A percentile compares a stretch with the other conserved stretches of the same genome.
phyloP scores from a whole-genome alignment of 805 yeast species.

The Kluyveromyces starmeri region DNA sequence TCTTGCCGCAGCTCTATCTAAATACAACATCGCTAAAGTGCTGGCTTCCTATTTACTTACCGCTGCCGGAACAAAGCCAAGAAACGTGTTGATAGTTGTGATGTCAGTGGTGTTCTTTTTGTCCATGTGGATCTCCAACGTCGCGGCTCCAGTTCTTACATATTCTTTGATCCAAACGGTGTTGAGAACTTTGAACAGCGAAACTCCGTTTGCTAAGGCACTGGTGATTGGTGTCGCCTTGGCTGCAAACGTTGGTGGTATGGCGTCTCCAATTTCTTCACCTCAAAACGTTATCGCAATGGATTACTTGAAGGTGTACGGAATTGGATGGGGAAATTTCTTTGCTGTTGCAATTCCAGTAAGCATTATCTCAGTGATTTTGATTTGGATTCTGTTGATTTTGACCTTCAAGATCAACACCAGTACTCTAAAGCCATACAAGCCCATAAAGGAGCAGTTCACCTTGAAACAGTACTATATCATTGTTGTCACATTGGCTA shows the following conservation, averaged over 20 bases:
- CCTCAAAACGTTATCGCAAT: conserved; percentile 93
- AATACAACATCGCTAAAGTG: conserved; percentile 82
- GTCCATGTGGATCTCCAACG: conserved; percentile 94
- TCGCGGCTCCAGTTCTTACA: conserved; percentile 91
- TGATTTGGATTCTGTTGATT: conserved; percentile 62
- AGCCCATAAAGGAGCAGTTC: conserved; percentile 54
- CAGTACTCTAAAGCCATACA: conserved; percentile 38
- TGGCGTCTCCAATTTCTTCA: conserved; percentile 93
- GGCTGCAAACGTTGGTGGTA: conserved; percentile 89
- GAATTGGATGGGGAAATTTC: conserved; percentile 82
- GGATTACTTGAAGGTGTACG: conserved; percentile 62
- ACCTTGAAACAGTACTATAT: conserved; percentile 68
- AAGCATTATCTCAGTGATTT: conserved; percentile 47
- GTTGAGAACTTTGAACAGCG: conserved; percentile 65
- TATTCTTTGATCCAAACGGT: conserved; percentile 82
- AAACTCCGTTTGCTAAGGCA: conserved; percentile 75
- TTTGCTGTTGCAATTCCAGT: conserved; percentile 83
- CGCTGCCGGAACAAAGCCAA: conserved; percentile 75
- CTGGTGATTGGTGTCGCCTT: conserved; percentile 84
- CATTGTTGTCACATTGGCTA: conserved; percentile 53
- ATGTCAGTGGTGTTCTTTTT: conserved; percentile 80
- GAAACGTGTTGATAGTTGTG: conserved; percentile 62
- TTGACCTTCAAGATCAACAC: conserved; percentile 44
- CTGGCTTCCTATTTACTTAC: conserved; percentile 77
- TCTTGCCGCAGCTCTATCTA: conserved; percentile 85